Evolutionary conservation across 1,284 basidiomycete genomes (phyloP).

Genomic region (Jaminaea rosea): DNA sequence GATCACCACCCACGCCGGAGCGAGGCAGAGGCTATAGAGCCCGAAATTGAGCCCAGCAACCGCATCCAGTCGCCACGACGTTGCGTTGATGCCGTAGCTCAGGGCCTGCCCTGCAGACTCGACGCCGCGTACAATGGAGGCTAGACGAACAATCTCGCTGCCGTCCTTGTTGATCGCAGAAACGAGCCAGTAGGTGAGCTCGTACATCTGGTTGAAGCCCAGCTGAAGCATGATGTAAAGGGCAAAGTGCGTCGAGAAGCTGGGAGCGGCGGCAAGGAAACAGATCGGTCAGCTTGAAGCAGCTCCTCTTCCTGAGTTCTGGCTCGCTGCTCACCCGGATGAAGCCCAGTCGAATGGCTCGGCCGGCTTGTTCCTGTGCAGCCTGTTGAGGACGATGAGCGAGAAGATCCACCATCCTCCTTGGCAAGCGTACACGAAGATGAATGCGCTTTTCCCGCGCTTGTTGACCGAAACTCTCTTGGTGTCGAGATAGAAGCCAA

Average conservation of each 20-base stretch:
- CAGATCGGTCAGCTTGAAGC: no score
- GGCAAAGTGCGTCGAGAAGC: constrained; percentile 16
- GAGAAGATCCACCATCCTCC: constrained; percentile 44
- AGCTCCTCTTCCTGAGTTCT: no score
- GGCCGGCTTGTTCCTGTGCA: neutral
- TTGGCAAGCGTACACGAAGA: constrained; percentile 26
- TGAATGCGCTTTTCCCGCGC: constrained; percentile 28
- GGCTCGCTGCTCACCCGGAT: neutral
- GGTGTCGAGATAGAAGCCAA: constrained; percentile 47
- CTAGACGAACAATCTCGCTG: constrained; percentile 34
- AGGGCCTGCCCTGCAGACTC: constrained; percentile 42
- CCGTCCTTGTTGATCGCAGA: constrained; percentile 19
- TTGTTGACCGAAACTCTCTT: constrained; percentile 27
- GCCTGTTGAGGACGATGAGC: constrained; percentile 29
- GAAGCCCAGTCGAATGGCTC: constrained; percentile 4
- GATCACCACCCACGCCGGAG: constrained; percentile 38
- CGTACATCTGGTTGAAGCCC: constrained; percentile 30
- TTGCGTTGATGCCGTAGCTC: constrained; percentile 38
- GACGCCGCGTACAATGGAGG: constrained; percentile 35
- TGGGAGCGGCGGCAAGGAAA: no score
- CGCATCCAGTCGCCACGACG: constrained; percentile 27
- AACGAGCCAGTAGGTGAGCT: constrained; percentile 40
- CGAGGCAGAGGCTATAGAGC: constrained; percentile 27
- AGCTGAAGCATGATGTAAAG: constrained; percentile 40
- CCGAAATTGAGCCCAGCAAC: constrained; percentile 41